Evolutionary conservation across 306 rosid species (phyloP).

Genomic region (Cucurbita maxima): DNA sequence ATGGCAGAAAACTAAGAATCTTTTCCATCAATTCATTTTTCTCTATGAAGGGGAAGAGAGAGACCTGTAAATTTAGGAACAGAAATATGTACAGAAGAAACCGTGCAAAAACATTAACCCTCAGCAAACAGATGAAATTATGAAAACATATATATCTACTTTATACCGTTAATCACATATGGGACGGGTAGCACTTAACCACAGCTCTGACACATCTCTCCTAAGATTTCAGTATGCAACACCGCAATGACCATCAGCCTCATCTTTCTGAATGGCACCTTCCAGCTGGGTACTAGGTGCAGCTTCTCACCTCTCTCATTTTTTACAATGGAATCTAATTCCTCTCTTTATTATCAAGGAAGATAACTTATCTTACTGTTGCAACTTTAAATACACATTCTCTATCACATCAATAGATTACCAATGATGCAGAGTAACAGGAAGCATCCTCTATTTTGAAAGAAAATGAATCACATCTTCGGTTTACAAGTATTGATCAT

Average conservation of each 20-base stretch:
- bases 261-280: slow-evolving; percentile 8
- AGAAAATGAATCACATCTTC: no score
- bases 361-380: no score
- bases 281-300: neutral
- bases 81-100: neutral
- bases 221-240: neutral
- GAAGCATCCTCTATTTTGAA: no score
- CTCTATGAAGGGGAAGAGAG: neutral
- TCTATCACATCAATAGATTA: no score
- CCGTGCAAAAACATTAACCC: neutral
- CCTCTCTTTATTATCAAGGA: no score
- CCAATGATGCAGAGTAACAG: no score
- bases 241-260: neutral
- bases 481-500: no score
- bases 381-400: no score
- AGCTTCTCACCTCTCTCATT: neutral
- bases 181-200: neutral
- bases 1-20: neutral
- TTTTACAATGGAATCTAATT: neutral
- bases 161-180: neutral
- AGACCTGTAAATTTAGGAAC: neutral
- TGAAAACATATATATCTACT: neutral
- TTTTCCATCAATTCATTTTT: neutral
- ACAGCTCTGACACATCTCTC: neutral
- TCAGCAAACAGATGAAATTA: neutral